Evolutionary conservation across 257 asterid genomes (phyloP), one percentile per base, ranked within the genome.

Genomic region (Pogostemon cablin): DNA sequence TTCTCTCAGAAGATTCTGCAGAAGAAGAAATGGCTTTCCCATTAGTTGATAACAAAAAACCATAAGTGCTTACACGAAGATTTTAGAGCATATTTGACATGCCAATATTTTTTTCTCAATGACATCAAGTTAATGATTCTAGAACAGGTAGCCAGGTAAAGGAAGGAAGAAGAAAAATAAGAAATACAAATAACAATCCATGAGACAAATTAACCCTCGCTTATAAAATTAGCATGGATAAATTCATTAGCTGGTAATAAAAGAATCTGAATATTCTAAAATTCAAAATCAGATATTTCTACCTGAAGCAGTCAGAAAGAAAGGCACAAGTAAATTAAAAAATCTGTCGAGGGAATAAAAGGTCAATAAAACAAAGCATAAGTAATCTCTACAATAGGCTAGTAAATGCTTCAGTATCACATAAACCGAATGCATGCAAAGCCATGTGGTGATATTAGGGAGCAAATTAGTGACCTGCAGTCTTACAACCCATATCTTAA

Each of bases 1-100:
- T 84, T 72, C 79, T 86, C 82, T 88, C 92, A 9, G 86, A 81
- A 75, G 85, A 74, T 65, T 80, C 95, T 86, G 83, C 79, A 77
- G 70, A 60, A 49, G 67, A 62, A 20, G 63, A 38, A 25, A 55
- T 63, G 72, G 77, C 75, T 62, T 37, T 32, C 4, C 1, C 58
- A 43, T 73, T 56, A 68, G 72, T 67, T 56, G 52, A 77, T 9
- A 3, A 25, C 4, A 59, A 39, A 59, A 35, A 15, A 15, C 1
- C 4, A 40, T 1, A 41, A 64, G 12, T 17, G 46, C 4, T 53
- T 6, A 39, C 17, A 48, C 25, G 68, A 34, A 8, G 50, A 42
- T 66, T 44, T 46, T 9, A 38, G 44, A 63, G 61, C 67, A 42
- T 60, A 50, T 50, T 34, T 10, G 17, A 11, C 57, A 67, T 59